Percentiles rank a stretch among this genome's conserved stretches.
These are phyloP conservation scores for Caloboletus firmus DNA, from an alignment of 1,284 basidiomycete genomes.

Conservation along the genomic window DNA sequence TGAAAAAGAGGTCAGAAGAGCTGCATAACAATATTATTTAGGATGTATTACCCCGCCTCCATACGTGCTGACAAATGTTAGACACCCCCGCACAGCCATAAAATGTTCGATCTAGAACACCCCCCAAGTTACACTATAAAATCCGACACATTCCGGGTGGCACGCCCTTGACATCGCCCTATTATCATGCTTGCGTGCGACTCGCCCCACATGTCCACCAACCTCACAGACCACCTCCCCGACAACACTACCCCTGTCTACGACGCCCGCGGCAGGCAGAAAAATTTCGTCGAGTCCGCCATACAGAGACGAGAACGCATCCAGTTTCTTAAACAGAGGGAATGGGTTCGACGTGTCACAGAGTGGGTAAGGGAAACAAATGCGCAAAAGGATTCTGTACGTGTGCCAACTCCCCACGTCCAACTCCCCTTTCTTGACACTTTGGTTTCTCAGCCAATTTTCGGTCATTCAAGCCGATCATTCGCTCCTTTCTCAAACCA, in stretches of 20 bases:
- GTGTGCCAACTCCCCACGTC: not conserved
- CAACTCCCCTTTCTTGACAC: not conserved
- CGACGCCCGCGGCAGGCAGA: constrained; percentile 32
- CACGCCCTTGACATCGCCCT: constrained; percentile 9
- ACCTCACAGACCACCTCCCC: not conserved
- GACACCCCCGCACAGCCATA: constrained; percentile 34
- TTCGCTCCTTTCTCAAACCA: constrained; percentile 12
- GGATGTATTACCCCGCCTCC: not conserved
- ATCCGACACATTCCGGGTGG: constrained; percentile 8
- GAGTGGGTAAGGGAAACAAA: constrained; percentile 38
- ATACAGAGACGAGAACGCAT: constrained; percentile 34
- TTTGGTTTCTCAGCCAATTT: constrained; percentile 14
- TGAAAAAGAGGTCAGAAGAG: constrained; percentile 56
- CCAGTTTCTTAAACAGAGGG: constrained; percentile 36
- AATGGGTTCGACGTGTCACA: constrained; percentile 37
- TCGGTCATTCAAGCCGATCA: constrained; percentile 18
- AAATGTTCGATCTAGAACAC: constrained; percentile 23
- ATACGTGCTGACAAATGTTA: constrained; percentile 24
- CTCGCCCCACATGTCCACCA: constrained; percentile 12
- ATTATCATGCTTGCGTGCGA: constrained; percentile 23
- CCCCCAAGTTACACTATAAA: constrained; percentile 14
- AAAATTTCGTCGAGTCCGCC: constrained; percentile 26
- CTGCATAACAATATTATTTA: not conserved
- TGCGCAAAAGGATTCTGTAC: constrained; percentile 29
- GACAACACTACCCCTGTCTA: constrained; percentile 8